Base-by-base conservation (phyloP, 1,284 basidiomycete species). In the Sporisorium exsertum region DNA sequence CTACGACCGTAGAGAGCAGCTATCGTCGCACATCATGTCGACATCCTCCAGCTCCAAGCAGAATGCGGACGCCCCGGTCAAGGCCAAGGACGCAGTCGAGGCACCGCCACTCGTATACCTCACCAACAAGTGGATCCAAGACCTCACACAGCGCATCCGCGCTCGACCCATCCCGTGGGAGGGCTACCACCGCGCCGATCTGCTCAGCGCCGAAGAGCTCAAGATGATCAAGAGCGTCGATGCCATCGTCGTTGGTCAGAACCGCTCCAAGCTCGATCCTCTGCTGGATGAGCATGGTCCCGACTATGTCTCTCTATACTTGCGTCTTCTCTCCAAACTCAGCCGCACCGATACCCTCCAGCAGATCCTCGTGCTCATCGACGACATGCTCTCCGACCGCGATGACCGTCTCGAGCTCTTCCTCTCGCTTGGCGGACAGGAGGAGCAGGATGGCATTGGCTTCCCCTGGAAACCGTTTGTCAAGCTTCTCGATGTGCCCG, bases 81-180 rank as follows among this genome's bases (percentile, higher is more conserved):
- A 70, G 50, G 29, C 7, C 55, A 68, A 59, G 13, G 64, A 66
- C 0, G 29, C 49, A 0, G 52, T 72, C 50, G 76, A 77, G 53
- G 56, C 62, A 16, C 79, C 81, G 24, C 91, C 93, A 12, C 90
- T 94, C 80, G 91, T 92, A 50, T 91, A 94, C 60, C 91, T 96
- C 58, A 93, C 93, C 73, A 95, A 93, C 86, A 86, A 90, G 9
- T 96, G 93, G 88, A 90, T 99, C 75, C 92, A 95, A 76, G 94
- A 96, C 77, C 90, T 89, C 81, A 92, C 93, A 10, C 88, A 91
- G 63, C 94, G 95, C 88, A 94, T 96, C 72, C 90, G 93, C 75
- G 89, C 92, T 12, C 95, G 95, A 84, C 92, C 92, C 6, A 94
- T 97, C 47, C 94, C 95, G 74, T 99, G 95, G 95, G 95, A 97